A percentile compares a stretch with the other conserved stretches of the same genome.
phyloP scores from a whole-genome alignment of 1,139 yeast genomes.

The Sugiyamaella xylanicola region DNA sequence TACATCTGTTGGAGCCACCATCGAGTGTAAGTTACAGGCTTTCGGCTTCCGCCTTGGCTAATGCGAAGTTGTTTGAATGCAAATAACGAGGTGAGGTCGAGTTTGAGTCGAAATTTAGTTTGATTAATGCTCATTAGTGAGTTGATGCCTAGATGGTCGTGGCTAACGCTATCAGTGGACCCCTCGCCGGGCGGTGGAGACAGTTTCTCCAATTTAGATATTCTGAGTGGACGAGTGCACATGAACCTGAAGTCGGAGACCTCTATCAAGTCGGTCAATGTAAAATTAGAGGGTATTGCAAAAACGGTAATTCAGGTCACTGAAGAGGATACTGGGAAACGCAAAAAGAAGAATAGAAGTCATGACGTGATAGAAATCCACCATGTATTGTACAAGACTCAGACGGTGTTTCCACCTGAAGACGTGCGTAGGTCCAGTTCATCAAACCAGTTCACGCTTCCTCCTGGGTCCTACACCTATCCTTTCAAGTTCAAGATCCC shows the following conservation, averaged over 20 bases:
- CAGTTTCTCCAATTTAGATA: conserved; percentile 57
- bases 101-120: no score
- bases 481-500: conserved; percentile 63
- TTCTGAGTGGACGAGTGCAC: conserved; percentile 51
- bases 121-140: no score
- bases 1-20: conserved; percentile 12
- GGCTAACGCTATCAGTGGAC: conserved; percentile 10
- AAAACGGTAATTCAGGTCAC: conserved; percentile 39
- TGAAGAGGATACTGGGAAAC: conserved; percentile 18
- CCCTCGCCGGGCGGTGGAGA: conserved; percentile 20
- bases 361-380: conserved; percentile 50
- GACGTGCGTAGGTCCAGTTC: conserved; percentile 53
- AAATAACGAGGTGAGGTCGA: no score
- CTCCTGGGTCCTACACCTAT: conserved; percentile 61
- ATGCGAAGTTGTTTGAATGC: no score
- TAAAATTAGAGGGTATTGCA: conserved; percentile 61
- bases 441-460: conserved; percentile 58
- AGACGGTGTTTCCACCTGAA: conserved; percentile 62
- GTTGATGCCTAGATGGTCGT: background rate
- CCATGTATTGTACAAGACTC: conserved; percentile 57
- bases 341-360: conserved; percentile 31
- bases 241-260: conserved; percentile 52
- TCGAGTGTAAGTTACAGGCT: conserved; percentile 7
- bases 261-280: conserved; percentile 54
- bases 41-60: no score